phyloP scores from a whole-genome alignment of 2,329 filamentous ascomycete genomes.

The Aspergillus pseudonomiae region DNA sequence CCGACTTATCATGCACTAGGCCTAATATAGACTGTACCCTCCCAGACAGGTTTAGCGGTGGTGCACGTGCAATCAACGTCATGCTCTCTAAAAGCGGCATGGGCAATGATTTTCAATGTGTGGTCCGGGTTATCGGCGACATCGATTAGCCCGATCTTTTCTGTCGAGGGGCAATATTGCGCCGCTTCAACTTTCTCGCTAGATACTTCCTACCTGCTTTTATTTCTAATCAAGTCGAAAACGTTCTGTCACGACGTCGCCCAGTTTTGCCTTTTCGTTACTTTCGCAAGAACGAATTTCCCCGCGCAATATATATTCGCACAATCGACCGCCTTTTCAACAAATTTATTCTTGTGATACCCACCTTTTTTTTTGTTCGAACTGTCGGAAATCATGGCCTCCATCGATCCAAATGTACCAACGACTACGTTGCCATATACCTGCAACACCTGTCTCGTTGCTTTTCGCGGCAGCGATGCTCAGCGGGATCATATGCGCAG shows the following conservation, averaged over 20 bases:
- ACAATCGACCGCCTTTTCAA: conserved; percentile 2
- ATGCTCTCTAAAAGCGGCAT: conserved; percentile 24
- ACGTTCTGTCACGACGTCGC: not conserved
- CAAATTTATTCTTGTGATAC: conserved; percentile 8
- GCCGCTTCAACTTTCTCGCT: not conserved
- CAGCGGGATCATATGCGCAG: conserved; percentile 97
- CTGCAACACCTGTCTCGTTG: conserved; percentile 97
- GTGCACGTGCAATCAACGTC: conserved; percentile 21
- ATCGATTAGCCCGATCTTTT: conserved; percentile 14
- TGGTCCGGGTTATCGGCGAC: conserved; percentile 11
- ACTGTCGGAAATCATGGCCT: conserved; percentile 4
- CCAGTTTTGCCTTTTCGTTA: not conserved
- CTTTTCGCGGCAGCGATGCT: conserved; percentile 89
- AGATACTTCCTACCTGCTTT: not conserved
- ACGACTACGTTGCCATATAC: conserved; percentile 75
- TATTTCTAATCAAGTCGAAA: not conserved
- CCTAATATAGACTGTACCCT: not conserved
- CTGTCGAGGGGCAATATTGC: conserved; percentile 12
- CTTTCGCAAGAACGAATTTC: not conserved
- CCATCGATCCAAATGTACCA: conserved; percentile 8
- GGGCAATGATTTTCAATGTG: conserved; percentile 18
- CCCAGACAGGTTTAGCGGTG: not conserved
- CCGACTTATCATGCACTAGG: not conserved
- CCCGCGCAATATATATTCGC: not conserved
- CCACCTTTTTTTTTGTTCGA: not conserved